These are phyloP conservation scores for Neopestalotiopsis sp. DNA, from an alignment of 2,329 filamentous ascomycete genomes.

Conservation along the genomic window DNA sequence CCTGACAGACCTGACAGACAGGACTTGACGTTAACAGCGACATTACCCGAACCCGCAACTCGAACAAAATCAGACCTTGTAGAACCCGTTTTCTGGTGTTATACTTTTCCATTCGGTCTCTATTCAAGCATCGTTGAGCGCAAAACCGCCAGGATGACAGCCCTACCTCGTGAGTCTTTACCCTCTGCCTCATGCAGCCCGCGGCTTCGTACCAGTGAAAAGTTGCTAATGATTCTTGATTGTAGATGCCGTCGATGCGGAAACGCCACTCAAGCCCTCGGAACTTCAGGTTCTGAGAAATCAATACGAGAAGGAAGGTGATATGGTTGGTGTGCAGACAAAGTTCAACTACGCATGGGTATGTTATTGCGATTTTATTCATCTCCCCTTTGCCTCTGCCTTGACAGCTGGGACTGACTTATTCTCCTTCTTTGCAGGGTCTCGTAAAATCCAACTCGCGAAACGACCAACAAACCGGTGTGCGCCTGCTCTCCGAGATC, in stretches of 20 bases:
- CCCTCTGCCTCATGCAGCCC: neutral
- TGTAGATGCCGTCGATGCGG: constrained; percentile 93
- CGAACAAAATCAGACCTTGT: constrained; percentile 5
- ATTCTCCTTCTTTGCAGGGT: constrained; percentile 60
- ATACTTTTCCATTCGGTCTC: neutral
- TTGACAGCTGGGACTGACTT: constrained; percentile 13
- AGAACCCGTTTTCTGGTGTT: neutral
- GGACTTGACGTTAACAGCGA: constrained; percentile 3
- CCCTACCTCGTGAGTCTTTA: constrained; percentile 36
- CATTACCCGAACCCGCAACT: constrained; percentile 10
- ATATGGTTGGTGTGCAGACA: constrained; percentile 95
- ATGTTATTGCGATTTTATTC: constrained; percentile 36
- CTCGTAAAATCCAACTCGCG: constrained; percentile 91
- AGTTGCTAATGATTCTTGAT: constrained; percentile 10
- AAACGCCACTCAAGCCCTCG: constrained; percentile 91
- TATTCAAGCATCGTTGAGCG: neutral
- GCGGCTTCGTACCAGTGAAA: neutral
- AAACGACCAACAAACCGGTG: constrained; percentile 89
- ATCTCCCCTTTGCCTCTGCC: neutral
- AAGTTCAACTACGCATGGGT: constrained; percentile 99
- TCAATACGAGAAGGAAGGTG: constrained; percentile 97
- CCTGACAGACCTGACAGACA: neutral
- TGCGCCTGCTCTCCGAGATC: constrained; percentile 93
- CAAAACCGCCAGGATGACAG: constrained; percentile 31
- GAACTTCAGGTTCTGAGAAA: constrained; percentile 91